Conservation (phyloP, 805 yeast genomes). For the Candida sithepensis region DNA sequence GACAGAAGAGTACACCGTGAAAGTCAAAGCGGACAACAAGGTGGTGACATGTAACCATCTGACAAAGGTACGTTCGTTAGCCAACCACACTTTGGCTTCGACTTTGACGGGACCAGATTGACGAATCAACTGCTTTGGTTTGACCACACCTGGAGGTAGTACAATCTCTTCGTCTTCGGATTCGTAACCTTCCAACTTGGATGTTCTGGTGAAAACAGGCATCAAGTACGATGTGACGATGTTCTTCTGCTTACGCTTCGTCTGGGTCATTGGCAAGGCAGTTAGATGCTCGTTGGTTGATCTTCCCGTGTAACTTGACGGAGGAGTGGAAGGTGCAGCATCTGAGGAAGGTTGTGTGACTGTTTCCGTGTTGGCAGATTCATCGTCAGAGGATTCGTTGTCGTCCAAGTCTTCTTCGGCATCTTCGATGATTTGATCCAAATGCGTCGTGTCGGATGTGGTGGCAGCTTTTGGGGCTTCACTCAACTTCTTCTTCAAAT, state of each 20-base stretch:
- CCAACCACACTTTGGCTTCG: constrained; percentile 98
- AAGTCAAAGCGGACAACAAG: constrained; percentile 78
- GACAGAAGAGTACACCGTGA: constrained; percentile 76
- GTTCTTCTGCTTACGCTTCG: constrained; percentile 13
- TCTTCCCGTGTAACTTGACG: constrained; percentile 4
- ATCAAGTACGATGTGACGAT: constrained; percentile 19
- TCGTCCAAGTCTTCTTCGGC: constrained; percentile 34
- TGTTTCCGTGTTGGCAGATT: constrained; percentile 40
- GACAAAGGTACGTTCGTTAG: constrained; percentile 95
- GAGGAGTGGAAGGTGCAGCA: constrained; percentile 1
- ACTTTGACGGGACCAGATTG: constrained; percentile 91
- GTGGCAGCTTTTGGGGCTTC: constrained; percentile 34
- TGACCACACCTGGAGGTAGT: constrained; percentile 84
- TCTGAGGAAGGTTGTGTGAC: constrained; percentile 3
- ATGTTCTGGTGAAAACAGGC: constrained; percentile 31
- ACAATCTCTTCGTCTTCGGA: constrained; percentile 85
- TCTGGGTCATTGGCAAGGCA: constrained; percentile 5
- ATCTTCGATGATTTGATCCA: constrained; percentile 31
- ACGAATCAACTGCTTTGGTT: constrained; percentile 75
- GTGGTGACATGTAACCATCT: constrained; percentile 92
- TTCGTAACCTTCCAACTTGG: constrained; percentile 43
- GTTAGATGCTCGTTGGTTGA: constrained; percentile 1
- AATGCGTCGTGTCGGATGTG: constrained; percentile 23
- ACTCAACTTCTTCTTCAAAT: constrained; percentile 41
- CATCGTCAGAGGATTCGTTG: constrained; percentile 53